A percentile compares a stretch with the other conserved stretches of the same genome.
phyloP scores from a whole-genome alignment of 106 monocot species.

The Apostasia ramifera region DNA sequence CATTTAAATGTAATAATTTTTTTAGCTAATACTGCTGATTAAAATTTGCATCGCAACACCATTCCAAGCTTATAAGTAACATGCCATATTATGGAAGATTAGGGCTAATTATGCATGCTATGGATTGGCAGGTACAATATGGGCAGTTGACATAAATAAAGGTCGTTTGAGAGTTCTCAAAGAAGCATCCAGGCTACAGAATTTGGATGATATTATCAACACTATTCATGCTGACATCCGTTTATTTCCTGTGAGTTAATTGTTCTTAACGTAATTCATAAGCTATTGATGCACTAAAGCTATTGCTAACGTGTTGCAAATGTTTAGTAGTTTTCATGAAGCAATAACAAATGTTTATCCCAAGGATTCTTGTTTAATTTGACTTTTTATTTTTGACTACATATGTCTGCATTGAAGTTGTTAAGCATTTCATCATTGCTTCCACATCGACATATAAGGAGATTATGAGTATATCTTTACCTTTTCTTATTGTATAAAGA shows the following conservation, averaged over 20 bases:
- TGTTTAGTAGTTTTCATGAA: background rate
- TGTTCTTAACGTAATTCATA: background rate
- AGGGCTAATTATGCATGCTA: background rate
- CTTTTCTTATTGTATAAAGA: no score
- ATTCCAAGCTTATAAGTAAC: background rate
- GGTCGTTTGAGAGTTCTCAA: conserved; percentile 81
- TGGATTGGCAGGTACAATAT: conserved; percentile 48
- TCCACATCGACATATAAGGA: no score
- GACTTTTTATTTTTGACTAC: no score
- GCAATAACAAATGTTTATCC: no score
- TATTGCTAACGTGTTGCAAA: background rate
- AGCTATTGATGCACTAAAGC: background rate
- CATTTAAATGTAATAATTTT: no score
- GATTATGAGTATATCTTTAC: no score
- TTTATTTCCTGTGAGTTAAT: conserved; percentile 52
- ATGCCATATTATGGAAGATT: background rate
- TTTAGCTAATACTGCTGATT: no score
- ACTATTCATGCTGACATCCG: conserved; percentile 71
- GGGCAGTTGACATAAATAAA: conserved; percentile 83
- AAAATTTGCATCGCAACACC: no score
- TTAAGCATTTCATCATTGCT: no score
- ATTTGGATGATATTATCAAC: conserved; percentile 49
- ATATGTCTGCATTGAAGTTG: no score
- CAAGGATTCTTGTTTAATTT: no score
- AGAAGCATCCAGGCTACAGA: conserved; percentile 54